Evolutionary conservation across 1,284 basidiomycete species (phyloP), one percentile per base, ranked within the genome.

Genomic region (Marasmius tenuissimus): DNA sequence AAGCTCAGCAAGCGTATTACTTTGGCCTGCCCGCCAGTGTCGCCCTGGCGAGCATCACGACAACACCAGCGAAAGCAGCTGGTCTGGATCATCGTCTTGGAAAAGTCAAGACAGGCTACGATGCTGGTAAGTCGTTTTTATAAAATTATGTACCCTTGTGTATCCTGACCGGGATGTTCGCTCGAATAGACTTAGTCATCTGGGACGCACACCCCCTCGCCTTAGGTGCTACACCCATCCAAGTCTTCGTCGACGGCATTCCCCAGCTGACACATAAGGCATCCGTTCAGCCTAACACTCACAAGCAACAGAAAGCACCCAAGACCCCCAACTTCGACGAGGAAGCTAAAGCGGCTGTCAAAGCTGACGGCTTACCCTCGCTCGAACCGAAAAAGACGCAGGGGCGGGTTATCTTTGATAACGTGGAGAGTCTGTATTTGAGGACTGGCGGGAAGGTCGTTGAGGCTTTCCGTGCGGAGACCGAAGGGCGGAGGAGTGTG

Each of bases 1-100:
- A 97, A 74, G 94, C 95, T 0, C 92, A 93, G 61, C 93, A 96
- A 72, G 93, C 91, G 1, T 88, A 95, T 69, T 91, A 91, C 71
- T 96, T 87, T 67, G 86, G 87, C 10, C 75, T 91, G 42, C 73
- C 83, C 0, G 73, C 76, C 11, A 79, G 88, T 65, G 73, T 88
- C 34, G 89, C 90, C 5, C 74, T 95, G 10, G 81, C 87, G 3
- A 80, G 92, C 2, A 89, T 97, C 16, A 97, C 88, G 0, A 86
- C 89, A 1, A 90, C 88, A 11, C 88, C 95, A 1, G 94, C 95
- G 1, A 82, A 80, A 42, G 82, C 89, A 1, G 78, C 94, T 63
- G 95, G 94, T 1, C 78, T 92, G 61, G 89, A 88, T 61, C 93
- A 97, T 72, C 83, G 95, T 35, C 79, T 97, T 58, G 95, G 95